phyloP scores from a whole-genome alignment of 192 early-diverging fungal genomes.

The Haplosporangium gracile region DNA sequence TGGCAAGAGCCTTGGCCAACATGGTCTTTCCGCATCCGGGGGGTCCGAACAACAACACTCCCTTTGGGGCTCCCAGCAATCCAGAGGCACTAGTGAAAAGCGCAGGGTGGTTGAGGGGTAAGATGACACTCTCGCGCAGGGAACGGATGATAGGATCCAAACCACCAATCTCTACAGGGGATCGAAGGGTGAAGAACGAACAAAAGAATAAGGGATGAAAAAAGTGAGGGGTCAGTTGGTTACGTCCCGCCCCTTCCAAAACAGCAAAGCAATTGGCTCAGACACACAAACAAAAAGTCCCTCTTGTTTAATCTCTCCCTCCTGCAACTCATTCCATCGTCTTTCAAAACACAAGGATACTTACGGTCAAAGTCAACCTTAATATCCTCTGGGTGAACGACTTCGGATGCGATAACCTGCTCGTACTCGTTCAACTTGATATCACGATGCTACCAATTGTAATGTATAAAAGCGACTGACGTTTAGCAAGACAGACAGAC shows the following conservation, averaged over 20 bases:
- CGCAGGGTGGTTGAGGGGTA: slow-evolving; percentile 93
- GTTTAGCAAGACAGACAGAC: not conserved
- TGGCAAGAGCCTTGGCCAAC: slow-evolving; percentile 97
- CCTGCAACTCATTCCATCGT: not conserved
- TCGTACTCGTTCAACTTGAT: slow-evolving; percentile 94
- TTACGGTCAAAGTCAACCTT: slow-evolving; percentile 84
- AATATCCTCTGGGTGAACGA: slow-evolving; percentile 95
- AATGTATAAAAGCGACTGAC: not conserved
- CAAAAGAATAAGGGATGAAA: not conserved
- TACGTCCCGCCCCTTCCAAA: not conserved
- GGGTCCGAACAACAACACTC: slow-evolving; percentile 95
- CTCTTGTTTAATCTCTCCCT: not conserved
- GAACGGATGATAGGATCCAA: slow-evolving; percentile 93
- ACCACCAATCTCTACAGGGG: slow-evolving; percentile 85
- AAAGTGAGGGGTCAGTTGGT: slow-evolving; percentile 11
- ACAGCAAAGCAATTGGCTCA: not conserved
- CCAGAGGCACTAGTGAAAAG: slow-evolving; percentile 89
- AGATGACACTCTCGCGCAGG: slow-evolving; percentile 96
- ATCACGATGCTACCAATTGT: slow-evolving; percentile 51
- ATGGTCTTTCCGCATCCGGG: slow-evolving; percentile 99
- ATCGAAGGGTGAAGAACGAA: slow-evolving; percentile 3
- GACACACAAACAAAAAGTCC: slow-evolving; percentile 15
- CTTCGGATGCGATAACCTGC: slow-evolving; percentile 92
- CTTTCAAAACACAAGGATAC: not conserved
- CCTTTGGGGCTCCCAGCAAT: slow-evolving; percentile 92